Evolutionary conservation across 225 moss, liverwort and hornwort species (phyloP), one percentile per base, ranked within the genome.

Genomic region (Rhytidiadelphus loreus): DNA sequence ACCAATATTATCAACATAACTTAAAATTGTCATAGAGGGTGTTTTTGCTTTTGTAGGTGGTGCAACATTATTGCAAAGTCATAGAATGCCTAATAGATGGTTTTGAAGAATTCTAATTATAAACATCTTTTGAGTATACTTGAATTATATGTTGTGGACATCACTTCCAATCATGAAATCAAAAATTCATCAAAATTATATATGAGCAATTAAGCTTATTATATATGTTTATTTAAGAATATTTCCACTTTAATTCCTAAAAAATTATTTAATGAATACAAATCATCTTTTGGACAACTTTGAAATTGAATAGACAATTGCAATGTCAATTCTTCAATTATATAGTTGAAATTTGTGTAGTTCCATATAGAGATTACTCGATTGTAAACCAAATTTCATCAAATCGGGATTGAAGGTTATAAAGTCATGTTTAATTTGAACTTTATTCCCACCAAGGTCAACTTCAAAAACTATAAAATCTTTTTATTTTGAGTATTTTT

Each of bases 11-110:
- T 13, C 41, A 70, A 41, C 25, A 8, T 70, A 7, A 41, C 12
- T 8, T 41, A 25, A 70, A 14, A 29, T 0, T 0, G 0, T 29
- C 7, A 46, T 1, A 0, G 2, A 28, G 6, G 6, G 1, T 44
- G 6, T 69, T 39, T n/a, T 69, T 8, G 24, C 13, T 13, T 69
- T 39, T 8, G 24, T 39, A 39, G 13, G 3, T 69, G 39, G 24
- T 13, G 0, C 8, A 24, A 39, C 1, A 69, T 24, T 39, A 69
- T 69, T 24, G 20, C 24, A 1, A 39, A 13, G 4, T 28, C 29
- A 46, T 46, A 41, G 25, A 73, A 17, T 17, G 6, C 1, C 15
- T 25, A 25, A 5, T 41, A 15, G 29, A 18, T 73, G 4, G 11
- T 46, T 73, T 11, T 9, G 2, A 18, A 3, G 17, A 46, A 46